A percentile compares a stretch with the other conserved stretches of the same genome.
These are phyloP conservation scores for Mycena alexandri DNA, from an alignment of 768 basidiomycete genomes.

Conservation along the genomic window DNA sequence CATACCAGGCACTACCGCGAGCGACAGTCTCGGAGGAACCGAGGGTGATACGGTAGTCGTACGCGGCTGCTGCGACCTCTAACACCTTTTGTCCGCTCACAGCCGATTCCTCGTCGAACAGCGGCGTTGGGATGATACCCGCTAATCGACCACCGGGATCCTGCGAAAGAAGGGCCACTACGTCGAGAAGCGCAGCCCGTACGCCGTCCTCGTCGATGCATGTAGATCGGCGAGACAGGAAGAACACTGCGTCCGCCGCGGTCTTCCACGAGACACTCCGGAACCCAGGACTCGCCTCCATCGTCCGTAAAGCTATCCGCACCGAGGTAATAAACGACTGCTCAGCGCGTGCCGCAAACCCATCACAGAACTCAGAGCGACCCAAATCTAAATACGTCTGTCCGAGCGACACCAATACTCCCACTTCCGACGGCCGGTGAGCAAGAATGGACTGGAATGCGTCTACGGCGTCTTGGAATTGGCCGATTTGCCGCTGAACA, in stretches of 20 bases:
- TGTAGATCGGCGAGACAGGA: constrained; percentile 66
- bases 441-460: constrained; percentile 70
- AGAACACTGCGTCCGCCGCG: constrained; percentile 80
- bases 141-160: constrained; percentile 58
- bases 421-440: constrained; percentile 73
- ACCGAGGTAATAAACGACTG: constrained; percentile 77
- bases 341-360: constrained; percentile 82
- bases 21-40: constrained; percentile 63
- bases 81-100: constrained; percentile 54
- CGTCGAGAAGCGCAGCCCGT: constrained; percentile 46
- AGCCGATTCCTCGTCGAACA: constrained; percentile 39
- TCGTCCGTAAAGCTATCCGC: constrained; percentile 58
- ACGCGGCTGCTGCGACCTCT: constrained; percentile 68
- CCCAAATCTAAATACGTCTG: constrained; percentile 82
- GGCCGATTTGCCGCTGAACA: constrained; percentile 82
- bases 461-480: constrained; percentile 79
- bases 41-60: constrained; percentile 71
- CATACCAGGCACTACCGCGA: constrained; percentile 76
- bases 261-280: constrained; percentile 87
- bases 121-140: constrained; percentile 52
- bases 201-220: constrained; percentile 62
- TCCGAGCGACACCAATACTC: constrained; percentile 77
- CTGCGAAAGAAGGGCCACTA: constrained; percentile 54
- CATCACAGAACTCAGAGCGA: constrained; percentile 69
- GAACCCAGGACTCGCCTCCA: constrained; percentile 71